Evolutionary conservation across 2,329 filamentous ascomycete species (phyloP), one percentile per base, ranked within the genome.

Genomic region (Massarina eburnea): DNA sequence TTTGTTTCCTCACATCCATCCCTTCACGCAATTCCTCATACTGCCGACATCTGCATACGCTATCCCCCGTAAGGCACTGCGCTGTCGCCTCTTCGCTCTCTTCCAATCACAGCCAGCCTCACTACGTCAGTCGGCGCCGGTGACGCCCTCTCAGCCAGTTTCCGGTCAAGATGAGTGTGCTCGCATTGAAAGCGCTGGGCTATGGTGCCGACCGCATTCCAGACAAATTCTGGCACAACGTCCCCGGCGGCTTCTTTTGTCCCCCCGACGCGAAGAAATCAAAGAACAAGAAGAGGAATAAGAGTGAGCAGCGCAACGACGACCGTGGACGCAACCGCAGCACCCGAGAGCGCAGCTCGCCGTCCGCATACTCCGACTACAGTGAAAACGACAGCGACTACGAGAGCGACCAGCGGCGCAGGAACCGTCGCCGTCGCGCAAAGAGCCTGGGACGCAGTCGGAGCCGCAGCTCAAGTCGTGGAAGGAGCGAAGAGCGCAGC

Each of bases 171-270:
- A 69, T 69, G 67, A 59, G 66, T 37, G 59, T 60, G 24, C 61
- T 71, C 39, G 68, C 66, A 24, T 61, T 71, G 44, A 70, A 70
- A 50, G 68, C 68, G n/a, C 55, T 71, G 22, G 57, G 56, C 45
- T 66, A 66, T 58, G 68, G 67, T 46, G 68, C 65, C 34, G 66
- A 70, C 45, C 63, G 62, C 52, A 67, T 71, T 45, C 68, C 68
- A 27, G 68, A 71, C 61, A 65, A 54, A 40, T 53, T 68, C 46
- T 71, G 69, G 41, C 64, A 71, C 32, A 59, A 61, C 19, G 61
- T 71, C 17, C 68, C 68, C 36, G 68, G 67, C 33, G 66, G 66
- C 45, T 71, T 59, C 52, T 71, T 70, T 50, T 68, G 55, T 6
- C 58, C 66, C 3, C 45, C 49, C 41, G 62, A 70, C 17, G 56